These are phyloP conservation scores for Pleurotus citrinopileatus DNA, from an alignment of 768 basidiomycete genomes.

Conservation along the genomic window DNA sequence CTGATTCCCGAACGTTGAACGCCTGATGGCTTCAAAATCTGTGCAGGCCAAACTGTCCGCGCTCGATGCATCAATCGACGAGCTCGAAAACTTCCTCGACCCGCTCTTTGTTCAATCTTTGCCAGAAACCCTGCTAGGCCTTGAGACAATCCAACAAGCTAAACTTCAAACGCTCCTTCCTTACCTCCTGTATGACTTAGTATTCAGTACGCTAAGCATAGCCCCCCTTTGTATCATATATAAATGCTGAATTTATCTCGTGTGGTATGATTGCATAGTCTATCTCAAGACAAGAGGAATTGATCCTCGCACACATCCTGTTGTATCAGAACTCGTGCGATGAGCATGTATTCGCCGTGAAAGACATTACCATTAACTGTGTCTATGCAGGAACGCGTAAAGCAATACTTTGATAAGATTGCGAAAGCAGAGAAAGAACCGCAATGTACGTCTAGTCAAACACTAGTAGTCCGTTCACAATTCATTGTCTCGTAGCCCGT, in stretches of 20 bases:
- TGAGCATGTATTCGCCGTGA: no score
- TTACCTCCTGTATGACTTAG: slow-evolving; percentile 81
- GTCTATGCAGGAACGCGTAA: slow-evolving; percentile 61
- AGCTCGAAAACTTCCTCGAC: slow-evolving; percentile 63
- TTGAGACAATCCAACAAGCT: slow-evolving; percentile 77
- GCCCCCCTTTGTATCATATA: neutral
- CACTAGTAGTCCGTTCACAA: neutral
- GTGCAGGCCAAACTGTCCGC: slow-evolving; percentile 45
- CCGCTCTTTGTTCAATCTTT: slow-evolving; percentile 68
- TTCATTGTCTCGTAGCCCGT: slow-evolving; percentile 23
- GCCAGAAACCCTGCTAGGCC: slow-evolving; percentile 57
- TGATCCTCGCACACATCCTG: slow-evolving; percentile 76
- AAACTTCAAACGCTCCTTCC: slow-evolving; percentile 77
- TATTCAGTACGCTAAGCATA: slow-evolving; percentile 62
- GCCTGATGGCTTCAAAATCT: slow-evolving; percentile 22
- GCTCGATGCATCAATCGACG: slow-evolving; percentile 59
- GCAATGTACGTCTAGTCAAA: slow-evolving; percentile 38
- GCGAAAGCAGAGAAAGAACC: slow-evolving; percentile 68
- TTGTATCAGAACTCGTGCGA: slow-evolving; percentile 69
- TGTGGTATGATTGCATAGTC: slow-evolving; percentile 38
- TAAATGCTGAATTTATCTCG: neutral
- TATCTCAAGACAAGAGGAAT: slow-evolving; percentile 80
- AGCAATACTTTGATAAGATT: slow-evolving; percentile 82
- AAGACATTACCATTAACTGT: no score
- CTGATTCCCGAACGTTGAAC: neutral